These are phyloP conservation scores for Fusarium heterosporum DNA, from an alignment of 2,329 filamentous ascomycete genomes.

Conservation along the genomic window DNA sequence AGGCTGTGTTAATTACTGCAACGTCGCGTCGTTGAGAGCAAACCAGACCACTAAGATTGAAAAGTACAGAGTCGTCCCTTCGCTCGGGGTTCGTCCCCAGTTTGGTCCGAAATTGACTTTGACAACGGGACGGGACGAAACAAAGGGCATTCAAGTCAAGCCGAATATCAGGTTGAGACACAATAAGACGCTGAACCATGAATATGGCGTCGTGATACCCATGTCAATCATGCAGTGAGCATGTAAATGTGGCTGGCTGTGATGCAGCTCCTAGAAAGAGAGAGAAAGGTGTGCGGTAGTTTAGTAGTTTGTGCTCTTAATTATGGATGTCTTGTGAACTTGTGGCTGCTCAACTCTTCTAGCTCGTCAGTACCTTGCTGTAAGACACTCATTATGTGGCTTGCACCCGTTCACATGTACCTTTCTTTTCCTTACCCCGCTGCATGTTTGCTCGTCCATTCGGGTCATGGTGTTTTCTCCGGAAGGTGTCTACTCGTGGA, in stretches of 20 bases:
- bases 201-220: not conserved
- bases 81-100: slow-evolving; percentile 4
- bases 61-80: not conserved
- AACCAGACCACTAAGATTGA: not conserved
- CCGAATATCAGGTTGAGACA: slow-evolving; percentile 5
- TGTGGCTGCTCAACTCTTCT: not conserved
- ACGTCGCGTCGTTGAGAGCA: not conserved
- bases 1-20: not conserved
- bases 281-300: no score
- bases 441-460: slow-evolving; percentile 2
- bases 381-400: slow-evolving; percentile 7
- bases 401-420: slow-evolving; percentile 21
- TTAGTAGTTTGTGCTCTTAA: no score
- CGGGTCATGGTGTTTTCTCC: not conserved
- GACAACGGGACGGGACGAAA: slow-evolving; percentile 6
- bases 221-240: slow-evolving; percentile 1
- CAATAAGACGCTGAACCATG: not conserved
- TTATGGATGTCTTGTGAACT: not conserved
- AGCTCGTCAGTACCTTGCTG: not conserved
- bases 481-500: not conserved
- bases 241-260: slow-evolving; percentile 10
- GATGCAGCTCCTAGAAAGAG: not conserved
- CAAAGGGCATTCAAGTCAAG: slow-evolving; percentile 2
- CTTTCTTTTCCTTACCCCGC: slow-evolving; percentile 12
- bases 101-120: slow-evolving; percentile 1